Conservation (phyloP, 768 basidiomycete species). For the Ramaria sp. region DNA sequence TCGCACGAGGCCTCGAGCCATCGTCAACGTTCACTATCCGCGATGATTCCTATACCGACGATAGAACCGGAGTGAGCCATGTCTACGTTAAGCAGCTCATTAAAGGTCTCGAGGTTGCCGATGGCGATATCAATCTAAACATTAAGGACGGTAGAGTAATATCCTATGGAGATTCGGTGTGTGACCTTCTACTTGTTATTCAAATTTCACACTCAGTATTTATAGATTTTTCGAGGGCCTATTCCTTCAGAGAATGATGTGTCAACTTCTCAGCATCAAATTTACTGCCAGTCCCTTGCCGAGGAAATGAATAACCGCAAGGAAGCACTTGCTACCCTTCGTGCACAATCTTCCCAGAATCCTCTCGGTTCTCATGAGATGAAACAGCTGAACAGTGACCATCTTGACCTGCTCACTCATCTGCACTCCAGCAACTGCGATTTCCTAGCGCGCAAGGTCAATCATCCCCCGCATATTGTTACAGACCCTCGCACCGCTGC, state of each 20-base stretch:
- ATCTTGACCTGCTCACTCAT: slow-evolving; percentile 14
- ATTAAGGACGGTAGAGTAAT: slow-evolving; percentile 73
- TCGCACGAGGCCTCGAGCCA: neutral
- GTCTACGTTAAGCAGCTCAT: slow-evolving; percentile 79
- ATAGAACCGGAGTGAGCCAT: slow-evolving; percentile 77
- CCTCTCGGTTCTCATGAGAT: neutral
- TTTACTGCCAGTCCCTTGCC: slow-evolving; percentile 1
- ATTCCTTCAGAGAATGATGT: slow-evolving; percentile 22
- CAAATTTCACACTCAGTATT: too few species aligned
- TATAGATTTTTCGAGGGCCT: slow-evolving; percentile 67
- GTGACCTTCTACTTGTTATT: slow-evolving; percentile 18
- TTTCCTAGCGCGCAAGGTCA: slow-evolving; percentile 28
- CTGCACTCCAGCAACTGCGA: slow-evolving; percentile 47
- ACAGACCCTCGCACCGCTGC: slow-evolving; percentile 41
- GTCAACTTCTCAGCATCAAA: neutral
- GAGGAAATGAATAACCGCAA: neutral
- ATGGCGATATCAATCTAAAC: slow-evolving; percentile 91
- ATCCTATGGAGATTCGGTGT: slow-evolving; percentile 80
- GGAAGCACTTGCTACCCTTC: neutral
- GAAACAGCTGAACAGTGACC: neutral
- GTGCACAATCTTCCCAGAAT: neutral
- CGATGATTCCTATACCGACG: slow-evolving; percentile 80
- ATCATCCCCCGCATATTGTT: slow-evolving; percentile 16
- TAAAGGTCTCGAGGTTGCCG: slow-evolving; percentile 78
- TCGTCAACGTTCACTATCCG: slow-evolving; percentile 31